These are phyloP conservation scores for Multifurca ochricompacta DNA, from an alignment of 768 basidiomycete species.

Conservation along the genomic window DNA sequence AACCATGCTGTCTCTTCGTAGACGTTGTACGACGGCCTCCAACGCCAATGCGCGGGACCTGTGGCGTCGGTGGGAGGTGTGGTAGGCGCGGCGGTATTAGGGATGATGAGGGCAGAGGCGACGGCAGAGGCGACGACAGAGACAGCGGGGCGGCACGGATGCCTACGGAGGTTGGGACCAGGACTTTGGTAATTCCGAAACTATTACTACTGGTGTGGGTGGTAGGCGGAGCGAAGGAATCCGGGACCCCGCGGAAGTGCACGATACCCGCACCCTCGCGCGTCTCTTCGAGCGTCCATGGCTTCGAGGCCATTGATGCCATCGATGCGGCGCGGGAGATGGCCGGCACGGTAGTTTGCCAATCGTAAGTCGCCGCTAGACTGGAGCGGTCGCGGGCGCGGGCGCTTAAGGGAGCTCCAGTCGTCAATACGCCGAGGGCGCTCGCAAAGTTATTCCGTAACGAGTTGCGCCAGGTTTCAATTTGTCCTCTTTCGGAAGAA, in stretches of 20 bases:
- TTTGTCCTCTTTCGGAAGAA: background rate
- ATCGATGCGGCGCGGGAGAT: background rate
- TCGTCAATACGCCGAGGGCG: constrained; percentile 11
- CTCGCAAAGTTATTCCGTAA: constrained; percentile 16
- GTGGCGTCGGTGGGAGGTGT: background rate
- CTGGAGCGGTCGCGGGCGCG: background rate
- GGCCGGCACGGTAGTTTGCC: background rate
- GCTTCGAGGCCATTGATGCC: constrained; percentile 21
- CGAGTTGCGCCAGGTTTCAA: constrained; percentile 18
- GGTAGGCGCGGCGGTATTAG: constrained; percentile 8
- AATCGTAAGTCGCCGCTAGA: background rate
- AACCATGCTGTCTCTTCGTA: constrained; percentile 2
- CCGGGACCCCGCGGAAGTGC: constrained; percentile 28
- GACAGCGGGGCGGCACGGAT: background rate
- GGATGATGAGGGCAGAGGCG: background rate
- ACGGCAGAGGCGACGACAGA: background rate
- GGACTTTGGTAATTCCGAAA: background rate
- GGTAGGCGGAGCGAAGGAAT: background rate
- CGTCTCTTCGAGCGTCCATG: constrained; percentile 37
- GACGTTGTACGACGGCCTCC: background rate
- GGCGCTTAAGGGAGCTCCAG: background rate
- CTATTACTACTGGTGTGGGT: background rate
- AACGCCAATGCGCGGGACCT: background rate
- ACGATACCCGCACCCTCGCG: constrained; percentile 34
- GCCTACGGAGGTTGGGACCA: background rate